phyloP scores from a whole-genome alignment of 1,284 basidiomycete genomes.

The Cystobasidium pallidum region DNA sequence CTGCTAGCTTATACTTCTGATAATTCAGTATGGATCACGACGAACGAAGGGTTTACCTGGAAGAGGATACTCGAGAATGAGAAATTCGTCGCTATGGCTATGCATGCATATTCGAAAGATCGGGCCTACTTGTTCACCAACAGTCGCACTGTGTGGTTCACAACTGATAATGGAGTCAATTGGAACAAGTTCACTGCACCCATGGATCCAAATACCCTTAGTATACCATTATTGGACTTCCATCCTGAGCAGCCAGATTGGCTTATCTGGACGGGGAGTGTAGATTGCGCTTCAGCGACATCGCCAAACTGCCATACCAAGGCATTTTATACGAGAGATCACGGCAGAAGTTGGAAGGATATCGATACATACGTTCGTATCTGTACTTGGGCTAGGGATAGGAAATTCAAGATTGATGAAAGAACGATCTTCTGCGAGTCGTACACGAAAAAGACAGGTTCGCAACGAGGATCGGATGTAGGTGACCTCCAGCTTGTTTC shows the following conservation, averaged over 20 bases:
- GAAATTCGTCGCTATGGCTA: conserved; percentile 78
- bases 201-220: conserved; percentile 75
- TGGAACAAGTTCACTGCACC: conserved; percentile 72
- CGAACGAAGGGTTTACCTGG: conserved; percentile 94
- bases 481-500: conserved; percentile 79
- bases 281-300: conserved; percentile 64
- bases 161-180: conserved; percentile 71
- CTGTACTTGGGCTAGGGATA: conserved; percentile 89
- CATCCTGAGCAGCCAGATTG: conserved; percentile 78
- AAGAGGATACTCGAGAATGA: conserved; percentile 63
- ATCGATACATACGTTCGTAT: conserved; percentile 86
- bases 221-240: conserved; percentile 78
- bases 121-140: conserved; percentile 88
- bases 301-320: conserved; percentile 67
- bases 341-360: conserved; percentile 75
- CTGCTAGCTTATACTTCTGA: conserved; percentile 81
- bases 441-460: conserved; percentile 78
- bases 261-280: conserved; percentile 85
- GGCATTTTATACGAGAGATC: conserved; percentile 72
- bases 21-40: conserved; percentile 83
- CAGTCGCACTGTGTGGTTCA: conserved; percentile 70
- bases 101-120: conserved; percentile 76
- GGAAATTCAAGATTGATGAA: conserved; percentile 75
- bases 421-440: conserved; percentile 90
- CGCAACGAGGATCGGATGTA: conserved; percentile 66